phyloP scores from a whole-genome alignment of 108 stramenopile species.

The Cylindrotheca fusiformis region DNA sequence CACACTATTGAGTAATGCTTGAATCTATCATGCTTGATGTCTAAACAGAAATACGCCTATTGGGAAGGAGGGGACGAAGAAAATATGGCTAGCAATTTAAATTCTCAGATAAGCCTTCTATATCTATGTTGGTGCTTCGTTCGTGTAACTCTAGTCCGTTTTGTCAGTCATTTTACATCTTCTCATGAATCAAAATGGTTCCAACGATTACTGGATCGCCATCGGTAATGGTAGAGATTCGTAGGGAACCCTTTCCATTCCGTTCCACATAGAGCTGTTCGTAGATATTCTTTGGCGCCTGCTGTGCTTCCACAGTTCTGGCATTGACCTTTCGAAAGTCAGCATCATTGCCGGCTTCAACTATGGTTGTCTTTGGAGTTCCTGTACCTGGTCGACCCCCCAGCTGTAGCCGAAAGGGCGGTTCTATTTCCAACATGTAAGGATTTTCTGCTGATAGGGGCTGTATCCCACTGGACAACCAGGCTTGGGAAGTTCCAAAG shows the following conservation, averaged over 20 bases:
- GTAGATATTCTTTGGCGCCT: constrained; percentile 61
- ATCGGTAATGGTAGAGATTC: constrained; percentile 49
- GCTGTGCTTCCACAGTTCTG: constrained; percentile 48
- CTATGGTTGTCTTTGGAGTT: constrained; percentile 38
- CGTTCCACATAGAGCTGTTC: constrained; percentile 67
- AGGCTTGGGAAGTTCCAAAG: constrained; percentile 33
- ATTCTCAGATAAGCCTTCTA: too few relatives aligned
- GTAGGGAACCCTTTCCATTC: constrained; percentile 35
- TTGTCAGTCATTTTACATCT: constrained; percentile 32
- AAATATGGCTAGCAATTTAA: too few relatives aligned
- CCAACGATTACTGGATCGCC: constrained; percentile 84
- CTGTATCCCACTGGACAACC: constrained; percentile 36
- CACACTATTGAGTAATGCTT: too few relatives aligned
- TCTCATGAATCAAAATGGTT: constrained; percentile 63
- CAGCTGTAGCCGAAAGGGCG: constrained; percentile 73
- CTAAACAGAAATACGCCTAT: too few relatives aligned
- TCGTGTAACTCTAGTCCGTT: too few relatives aligned
- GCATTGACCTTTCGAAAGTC: constrained; percentile 73
- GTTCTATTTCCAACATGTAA: constrained; percentile 56
- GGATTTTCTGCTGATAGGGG: constrained; percentile 22
- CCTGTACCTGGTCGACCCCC: constrained; percentile 26
- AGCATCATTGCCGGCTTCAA: constrained; percentile 66
- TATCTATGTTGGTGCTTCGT: too few relatives aligned
- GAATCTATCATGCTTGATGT: too few relatives aligned
- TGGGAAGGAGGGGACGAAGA: too few relatives aligned